A percentile compares a stretch with the other conserved stretches of the same genome.
Evolutionary conservation across 108 stramenopile genomes (phyloP).

Genomic region (Epithemia pelagica): DNA sequence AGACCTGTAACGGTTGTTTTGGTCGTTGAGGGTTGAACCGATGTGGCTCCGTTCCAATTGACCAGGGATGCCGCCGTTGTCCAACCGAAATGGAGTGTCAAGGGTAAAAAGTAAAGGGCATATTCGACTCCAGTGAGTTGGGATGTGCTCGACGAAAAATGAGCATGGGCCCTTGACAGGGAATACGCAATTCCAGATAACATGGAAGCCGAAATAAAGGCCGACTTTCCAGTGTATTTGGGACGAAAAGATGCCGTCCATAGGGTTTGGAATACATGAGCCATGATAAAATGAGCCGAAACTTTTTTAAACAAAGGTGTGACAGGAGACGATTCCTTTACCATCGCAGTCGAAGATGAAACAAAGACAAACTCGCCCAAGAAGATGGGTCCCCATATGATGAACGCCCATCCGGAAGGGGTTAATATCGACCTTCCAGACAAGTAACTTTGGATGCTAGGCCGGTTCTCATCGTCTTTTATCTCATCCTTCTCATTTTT

Average conservation of each 20-base stretch:
- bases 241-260: conserved; percentile 69
- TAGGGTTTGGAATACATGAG: conserved; percentile 45
- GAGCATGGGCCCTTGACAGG: conserved; percentile 30
- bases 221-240: conserved; percentile 39
- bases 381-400: conserved; percentile 82
- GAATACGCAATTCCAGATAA: conserved; percentile 36
- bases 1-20: conserved; percentile 18
- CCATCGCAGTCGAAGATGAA: conserved; percentile 29
- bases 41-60: conserved; percentile 53
- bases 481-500: not conserved
- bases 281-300: conserved; percentile 54
- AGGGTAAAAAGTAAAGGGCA: conserved; percentile 52
- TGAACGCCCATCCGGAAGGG: conserved; percentile 59
- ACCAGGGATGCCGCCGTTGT: conserved; percentile 70
- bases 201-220: conserved; percentile 43
- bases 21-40: conserved; percentile 11
- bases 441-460: not conserved
- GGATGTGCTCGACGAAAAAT: conserved; percentile 6
- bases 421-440: conserved; percentile 59
- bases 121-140: not conserved
- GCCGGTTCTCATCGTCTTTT: not conserved
- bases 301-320: conserved; percentile 21
- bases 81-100: conserved; percentile 75
- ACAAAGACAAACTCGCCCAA: conserved; percentile 48
- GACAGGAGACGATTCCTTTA: conserved; percentile 38